Conservation (phyloP, 1,139 yeast species). For the Lizanozyma gosingica region DNA sequence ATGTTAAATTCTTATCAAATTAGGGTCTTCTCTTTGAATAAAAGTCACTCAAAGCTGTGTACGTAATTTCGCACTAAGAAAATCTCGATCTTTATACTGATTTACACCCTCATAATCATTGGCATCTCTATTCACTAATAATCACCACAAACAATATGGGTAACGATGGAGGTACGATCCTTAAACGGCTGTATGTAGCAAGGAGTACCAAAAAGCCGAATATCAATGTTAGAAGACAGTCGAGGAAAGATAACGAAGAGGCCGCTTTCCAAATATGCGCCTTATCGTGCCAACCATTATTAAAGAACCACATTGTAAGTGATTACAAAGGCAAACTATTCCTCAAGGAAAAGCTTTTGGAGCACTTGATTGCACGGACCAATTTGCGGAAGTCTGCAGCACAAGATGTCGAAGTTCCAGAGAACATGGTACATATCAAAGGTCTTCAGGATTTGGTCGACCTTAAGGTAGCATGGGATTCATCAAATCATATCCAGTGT, state of each 20-base stretch:
- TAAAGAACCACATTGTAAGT: constrained; percentile 19
- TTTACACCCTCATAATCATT: too few species aligned
- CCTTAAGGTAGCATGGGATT: constrained; percentile 18
- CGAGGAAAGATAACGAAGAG: constrained; percentile 3
- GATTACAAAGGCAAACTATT: constrained; percentile 31
- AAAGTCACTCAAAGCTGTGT: too few species aligned
- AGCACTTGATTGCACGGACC: constrained; percentile 16
- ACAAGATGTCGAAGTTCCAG: background rate
- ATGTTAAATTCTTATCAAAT: too few species aligned
- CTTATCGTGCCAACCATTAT: constrained; percentile 21
- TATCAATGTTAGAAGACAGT: constrained; percentile 8
- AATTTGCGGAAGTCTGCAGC: constrained; percentile 3
- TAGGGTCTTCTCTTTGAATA: too few species aligned
- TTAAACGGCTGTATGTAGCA: constrained; percentile 27
- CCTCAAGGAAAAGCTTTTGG: constrained; percentile 28
- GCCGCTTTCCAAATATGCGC: constrained; percentile 13
- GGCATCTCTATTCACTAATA: too few species aligned
- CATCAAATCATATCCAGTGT: constrained; percentile 18
- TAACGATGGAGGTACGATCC: constrained; percentile 42
- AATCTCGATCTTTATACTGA: too few species aligned
- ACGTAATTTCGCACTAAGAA: too few species aligned
- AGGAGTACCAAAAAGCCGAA: constrained; percentile 4
- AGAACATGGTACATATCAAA: constrained; percentile 13
- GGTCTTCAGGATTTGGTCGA: constrained; percentile 22
- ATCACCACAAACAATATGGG: constrained; percentile 28